Base-by-base conservation (phyloP, 805 yeast genomes). In the Wickerhamiella brachini region DNA sequence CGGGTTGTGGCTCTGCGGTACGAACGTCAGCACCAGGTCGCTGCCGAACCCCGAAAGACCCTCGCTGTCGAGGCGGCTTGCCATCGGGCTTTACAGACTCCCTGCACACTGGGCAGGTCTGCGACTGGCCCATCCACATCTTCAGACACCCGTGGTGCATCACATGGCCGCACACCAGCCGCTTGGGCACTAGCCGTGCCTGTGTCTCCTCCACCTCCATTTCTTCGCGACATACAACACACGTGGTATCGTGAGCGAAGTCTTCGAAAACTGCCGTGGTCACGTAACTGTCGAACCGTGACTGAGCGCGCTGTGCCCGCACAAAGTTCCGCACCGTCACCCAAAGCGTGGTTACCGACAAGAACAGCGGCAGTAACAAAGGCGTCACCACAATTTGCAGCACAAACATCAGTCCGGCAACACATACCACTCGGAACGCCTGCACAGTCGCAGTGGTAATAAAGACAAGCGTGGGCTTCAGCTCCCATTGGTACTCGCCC, bases 151-250 rank as follows among this genome's bases (percentile, higher is more conserved):
- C 89, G 67, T 83, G 69, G 64, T 93, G 98, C 52, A 90, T 72
- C 47, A 86, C 81, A 65, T 93, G 98, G 23, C 86, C 84, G 71
- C 98, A 93, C 1, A 71, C 73, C 47, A 93, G 71, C 61, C 76
- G 83, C 65, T 86, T 87, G 4, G 97, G 95, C 47, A 68, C 71
- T 44, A 68, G 67, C 51, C 84, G 71, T 51, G 68, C 68, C 59
- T 59, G 53, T 2, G 60, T 51, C 1, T 63, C 73, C 2, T 64
- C 70, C 1, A 79, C 62, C 5, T 71, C 65, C 90, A 90, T 83
- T 54, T 86, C 95, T 58, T 93, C 97, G 59, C 95, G 79, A 68
- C 98, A 90, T 42, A 90, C 83, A 54, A 87, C 87, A 67, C 98
- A 84, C 23, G 85, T 62, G 63, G 70, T 68, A 53, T 81, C 83